Percentiles rank a stretch among this genome's conserved stretches.
Conservation (phyloP, 2,329 filamentous ascomycete species). For the Fusarium lyarnte region DNA sequence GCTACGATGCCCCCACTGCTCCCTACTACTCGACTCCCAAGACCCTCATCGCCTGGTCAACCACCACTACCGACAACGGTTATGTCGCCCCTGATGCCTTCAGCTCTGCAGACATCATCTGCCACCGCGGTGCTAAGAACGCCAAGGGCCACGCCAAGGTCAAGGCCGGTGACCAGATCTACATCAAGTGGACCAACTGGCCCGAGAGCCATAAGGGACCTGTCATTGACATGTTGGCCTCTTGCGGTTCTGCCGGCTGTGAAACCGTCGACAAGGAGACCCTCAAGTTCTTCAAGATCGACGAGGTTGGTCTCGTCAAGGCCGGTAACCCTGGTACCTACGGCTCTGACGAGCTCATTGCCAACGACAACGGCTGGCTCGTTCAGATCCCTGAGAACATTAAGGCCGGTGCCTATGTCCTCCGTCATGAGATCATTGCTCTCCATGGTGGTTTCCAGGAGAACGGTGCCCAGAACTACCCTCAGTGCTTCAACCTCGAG, state of each 20-base stretch:
- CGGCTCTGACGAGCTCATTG: slow-evolving; percentile 54
- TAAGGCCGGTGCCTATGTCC: slow-evolving; percentile 55
- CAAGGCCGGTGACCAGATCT: slow-evolving; percentile 50
- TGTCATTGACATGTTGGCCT: slow-evolving; percentile 71
- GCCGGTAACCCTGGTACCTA: slow-evolving; percentile 53
- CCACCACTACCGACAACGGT: too few species aligned
- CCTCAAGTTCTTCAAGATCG: slow-evolving; percentile 73
- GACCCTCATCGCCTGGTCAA: too few species aligned
- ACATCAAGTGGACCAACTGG: slow-evolving; percentile 55
- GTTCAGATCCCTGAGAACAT: slow-evolving; percentile 49
- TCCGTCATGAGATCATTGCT: slow-evolving; percentile 64
- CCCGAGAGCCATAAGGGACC: slow-evolving; percentile 59
- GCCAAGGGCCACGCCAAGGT: slow-evolving; percentile 53
- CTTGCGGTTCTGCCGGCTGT: slow-evolving; percentile 64
- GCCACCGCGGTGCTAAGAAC: slow-evolving; percentile 51
- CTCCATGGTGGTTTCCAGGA: slow-evolving; percentile 55
- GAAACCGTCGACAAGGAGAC: slow-evolving; percentile 61
- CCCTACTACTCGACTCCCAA: too few species aligned
- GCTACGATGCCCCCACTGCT: too few species aligned
- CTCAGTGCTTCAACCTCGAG: slow-evolving; percentile 61
- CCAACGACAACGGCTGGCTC: slow-evolving; percentile 49
- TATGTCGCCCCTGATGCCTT: too few species aligned
- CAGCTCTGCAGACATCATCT: too few species aligned
- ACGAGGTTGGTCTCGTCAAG: slow-evolving; percentile 60
- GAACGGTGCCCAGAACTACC: slow-evolving; percentile 62